Evolutionary conservation across 768 basidiomycete genomes (phyloP).

Genomic region (Rhizopogon roseolus): DNA sequence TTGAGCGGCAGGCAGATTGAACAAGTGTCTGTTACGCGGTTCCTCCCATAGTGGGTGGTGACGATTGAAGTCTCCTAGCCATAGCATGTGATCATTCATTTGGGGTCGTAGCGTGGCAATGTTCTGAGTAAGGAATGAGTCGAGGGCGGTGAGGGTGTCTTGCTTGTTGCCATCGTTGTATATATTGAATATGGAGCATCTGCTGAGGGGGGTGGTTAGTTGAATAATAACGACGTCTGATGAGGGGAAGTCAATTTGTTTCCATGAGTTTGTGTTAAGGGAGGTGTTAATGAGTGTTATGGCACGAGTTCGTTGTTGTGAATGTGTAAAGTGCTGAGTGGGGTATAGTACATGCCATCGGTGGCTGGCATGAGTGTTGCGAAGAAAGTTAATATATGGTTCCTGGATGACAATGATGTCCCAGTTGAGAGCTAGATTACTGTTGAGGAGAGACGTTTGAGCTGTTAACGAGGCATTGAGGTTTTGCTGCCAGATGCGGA

Average conservation of each 20-base stretch:
- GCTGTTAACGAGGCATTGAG: too few relatives aligned
- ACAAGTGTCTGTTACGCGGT: constrained; percentile 7
- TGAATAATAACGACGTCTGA: background rate
- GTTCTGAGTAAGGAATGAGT: background rate
- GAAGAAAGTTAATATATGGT: constrained; percentile 25
- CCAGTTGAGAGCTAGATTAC: constrained; percentile 1
- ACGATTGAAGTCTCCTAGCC: constrained; percentile 35
- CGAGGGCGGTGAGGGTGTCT: constrained; percentile 11
- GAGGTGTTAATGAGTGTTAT: constrained; percentile 4
- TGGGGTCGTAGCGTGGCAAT: background rate
- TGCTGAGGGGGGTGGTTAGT: background rate
- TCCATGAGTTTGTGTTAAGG: constrained; percentile 3
- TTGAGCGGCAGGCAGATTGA: constrained; percentile 4
- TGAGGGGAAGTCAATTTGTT: constrained; percentile 1
- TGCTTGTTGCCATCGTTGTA: constrained; percentile 32
- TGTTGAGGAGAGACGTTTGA: background rate
- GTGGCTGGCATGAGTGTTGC: constrained; percentile 7
- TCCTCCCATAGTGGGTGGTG: constrained; percentile 37
- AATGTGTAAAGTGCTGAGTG: constrained; percentile 1
- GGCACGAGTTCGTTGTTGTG: background rate
- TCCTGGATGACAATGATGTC: constrained; percentile 35
- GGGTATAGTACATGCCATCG: constrained; percentile 20
- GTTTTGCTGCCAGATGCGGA: too few relatives aligned
- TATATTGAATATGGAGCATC: constrained; percentile 5
- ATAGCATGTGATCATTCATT: constrained; percentile 15